phyloP scores from a whole-genome alignment of 805 yeast genomes.

The Starmerella sirachaensis region DNA sequence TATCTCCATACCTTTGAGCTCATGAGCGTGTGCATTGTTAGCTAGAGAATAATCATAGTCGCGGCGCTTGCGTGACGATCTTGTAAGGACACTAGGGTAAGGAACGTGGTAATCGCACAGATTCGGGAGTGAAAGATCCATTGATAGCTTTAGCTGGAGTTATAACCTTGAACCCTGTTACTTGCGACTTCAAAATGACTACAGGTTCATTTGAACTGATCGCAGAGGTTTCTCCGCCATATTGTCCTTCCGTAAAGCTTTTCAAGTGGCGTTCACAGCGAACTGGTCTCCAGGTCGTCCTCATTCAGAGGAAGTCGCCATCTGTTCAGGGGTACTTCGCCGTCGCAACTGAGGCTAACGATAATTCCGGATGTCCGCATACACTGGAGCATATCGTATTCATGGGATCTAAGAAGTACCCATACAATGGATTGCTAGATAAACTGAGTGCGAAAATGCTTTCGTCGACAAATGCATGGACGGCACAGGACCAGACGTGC shows the following conservation, averaged over 20 bases:
- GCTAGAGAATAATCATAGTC: too few relatives aligned
- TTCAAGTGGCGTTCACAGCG: slow-evolving; percentile 62
- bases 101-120: too few relatives aligned
- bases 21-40: too few relatives aligned
- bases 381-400: slow-evolving; percentile 88
- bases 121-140: too few relatives aligned
- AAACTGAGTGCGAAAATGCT: slow-evolving; percentile 72
- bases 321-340: slow-evolving; percentile 86
- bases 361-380: slow-evolving; percentile 89
- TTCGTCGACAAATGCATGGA: slow-evolving; percentile 92
- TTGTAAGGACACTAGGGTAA: too few relatives aligned
- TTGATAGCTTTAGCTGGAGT: too few relatives aligned
- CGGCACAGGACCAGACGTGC: slow-evolving; percentile 89
- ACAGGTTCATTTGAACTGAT: slow-evolving; percentile 14
- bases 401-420: slow-evolving; percentile 83
- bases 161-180: too few relatives aligned
- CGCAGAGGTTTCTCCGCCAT: slow-evolving; percentile 20
- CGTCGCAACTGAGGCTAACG: slow-evolving; percentile 80
- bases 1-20: too few relatives aligned
- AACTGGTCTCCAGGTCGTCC: slow-evolving; percentile 72
- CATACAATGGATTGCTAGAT: slow-evolving; percentile 85
- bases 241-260: slow-evolving; percentile 20
- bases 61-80: too few relatives aligned
- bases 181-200: slow-evolving; percentile 1
- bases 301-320: slow-evolving; percentile 72